Base-by-base conservation (phyloP, 1,284 basidiomycete genomes). In the Austroboletus rostrupii region DNA sequence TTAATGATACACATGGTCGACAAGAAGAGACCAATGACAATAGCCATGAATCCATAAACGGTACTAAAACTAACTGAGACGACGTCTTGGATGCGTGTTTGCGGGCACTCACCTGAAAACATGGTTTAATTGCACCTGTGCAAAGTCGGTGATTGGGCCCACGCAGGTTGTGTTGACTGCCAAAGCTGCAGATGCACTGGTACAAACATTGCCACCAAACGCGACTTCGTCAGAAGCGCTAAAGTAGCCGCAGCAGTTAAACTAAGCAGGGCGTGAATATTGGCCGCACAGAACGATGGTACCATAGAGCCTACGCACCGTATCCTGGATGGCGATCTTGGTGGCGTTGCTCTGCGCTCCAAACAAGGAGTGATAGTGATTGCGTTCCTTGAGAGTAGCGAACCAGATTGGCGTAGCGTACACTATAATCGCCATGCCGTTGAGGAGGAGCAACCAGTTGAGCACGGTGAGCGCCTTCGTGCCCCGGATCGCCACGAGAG, bases 181-280 rank as follows among this genome's bases (percentile, higher is more conserved):
- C 52, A 70, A 71, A 26, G 72, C 65, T 29, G 71, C 64, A 39
- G 71, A 64, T 51, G 67, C 62, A 58, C 77, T 78, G 12, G 70
- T 66, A 68, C 91, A 93, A 67, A 87, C 86, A 3, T 61, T 71
- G 17, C 80, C 79, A 26, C 78, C 77, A 23, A 83, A 71, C 48
- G 76, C 78, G 39, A 77, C 73, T 5, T 72, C 63, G 57, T 90
- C 85, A 5, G 80, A 80, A 14, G 75, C 74, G 49, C 77, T 78
- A 68, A 87, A 87, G 68, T 91, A 94, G 11, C 91, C 91, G 59
- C 91, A 94, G 71, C 92, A 93, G 50, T 71, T 66, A 61, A 90
- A 76, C 87, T 90, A 52, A 40, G 28, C 42, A 28, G 13, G 17
- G 26, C 9, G 16, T 19, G 11, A 23, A 35, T 31, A 45, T 44